phyloP scores from a whole-genome alignment of 306 rosid genomes.

The Comarum palustre region DNA sequence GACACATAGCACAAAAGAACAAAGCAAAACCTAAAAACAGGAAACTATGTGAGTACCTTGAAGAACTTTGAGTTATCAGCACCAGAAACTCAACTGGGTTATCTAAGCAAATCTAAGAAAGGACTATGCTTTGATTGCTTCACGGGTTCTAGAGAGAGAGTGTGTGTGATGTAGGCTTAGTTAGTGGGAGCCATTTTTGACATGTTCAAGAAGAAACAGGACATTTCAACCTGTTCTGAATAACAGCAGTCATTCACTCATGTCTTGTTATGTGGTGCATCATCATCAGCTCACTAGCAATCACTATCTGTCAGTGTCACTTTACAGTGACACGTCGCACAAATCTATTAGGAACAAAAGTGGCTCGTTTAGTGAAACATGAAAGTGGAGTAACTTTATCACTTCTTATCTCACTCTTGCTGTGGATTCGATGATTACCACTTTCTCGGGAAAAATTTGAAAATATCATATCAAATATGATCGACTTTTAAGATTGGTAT shows the following conservation, averaged over 20 bases:
- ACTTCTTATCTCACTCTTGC: not conserved
- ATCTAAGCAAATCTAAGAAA: constrained; percentile 13
- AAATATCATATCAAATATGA: no score
- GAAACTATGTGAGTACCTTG: not conserved
- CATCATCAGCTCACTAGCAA: not conserved
- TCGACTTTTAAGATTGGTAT: no score
- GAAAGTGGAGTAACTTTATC: not conserved
- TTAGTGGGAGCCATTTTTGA: not conserved
- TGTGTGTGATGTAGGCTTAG: not conserved
- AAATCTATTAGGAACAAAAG: not conserved
- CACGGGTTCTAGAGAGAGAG: not conserved
- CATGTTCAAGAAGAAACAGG: constrained; percentile 9
- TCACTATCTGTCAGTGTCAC: not conserved
- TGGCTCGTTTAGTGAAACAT: not conserved
- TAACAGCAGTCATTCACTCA: constrained; percentile 3
- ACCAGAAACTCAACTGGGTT: not conserved
- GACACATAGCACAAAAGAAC: constrained; percentile 26
- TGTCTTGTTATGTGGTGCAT: not conserved
- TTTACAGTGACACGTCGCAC: not conserved
- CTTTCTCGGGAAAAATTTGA: no score
- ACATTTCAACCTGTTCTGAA: constrained; percentile 9
- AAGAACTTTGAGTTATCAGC: not conserved
- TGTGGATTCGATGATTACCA: not conserved
- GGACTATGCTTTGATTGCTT: not conserved
- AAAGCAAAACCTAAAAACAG: constrained; percentile 24